Evolutionary conservation across 2,329 filamentous ascomycete genomes (phyloP), one percentile per base, ranked within the genome.

Genomic region (Hypoxylon sp.): DNA sequence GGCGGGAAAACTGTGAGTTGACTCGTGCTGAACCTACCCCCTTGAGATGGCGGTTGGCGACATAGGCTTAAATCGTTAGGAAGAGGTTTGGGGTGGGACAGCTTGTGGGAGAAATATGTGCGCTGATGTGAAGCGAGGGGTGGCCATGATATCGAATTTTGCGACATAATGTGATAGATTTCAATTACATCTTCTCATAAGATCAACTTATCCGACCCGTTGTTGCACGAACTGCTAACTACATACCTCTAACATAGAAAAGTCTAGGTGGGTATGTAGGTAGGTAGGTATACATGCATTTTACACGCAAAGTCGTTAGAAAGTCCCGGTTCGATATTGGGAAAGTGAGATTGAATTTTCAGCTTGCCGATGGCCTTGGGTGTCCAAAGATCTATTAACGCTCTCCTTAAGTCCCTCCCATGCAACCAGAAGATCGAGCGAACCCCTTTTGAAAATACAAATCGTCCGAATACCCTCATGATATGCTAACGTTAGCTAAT

Each of bases 1-100:
- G 41, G 87, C 84, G 17, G 88, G 86, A 30, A 89, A 87, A 80
- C 75, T 87, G 60, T 75, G 70, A 72, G 65, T 67, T 28, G 23
- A 32, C 45, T 50, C 58, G 51, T 43, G 48, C 50, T 46, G 25
- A 21, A 38, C 30, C 11, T 46, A 19, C 3, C 7, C 49, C 25
- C 38, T 13, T 11, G 19, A 34, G 32, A 50, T 17, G 17, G 36
- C 28, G 28, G 46, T 10, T 19, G 28, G n/a, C 36, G 38, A 61
- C 63, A 62, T 25, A 55, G 64, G 64, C 59, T 63, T 67, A 67
- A 63, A 67, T 59, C 51, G 43, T 32, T 67, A 67, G 65, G 41
- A 68, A 68, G 66, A 60, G 55, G 62, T 49, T 11, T 19, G 48
- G 50, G 34, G 0, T 68, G 66, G 66, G 66, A 68, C 32, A 52